Evolutionary conservation across 2,329 filamentous ascomycete species (phyloP), one percentile per base, ranked within the genome.

Genomic region (Harringtonia lauricola): DNA sequence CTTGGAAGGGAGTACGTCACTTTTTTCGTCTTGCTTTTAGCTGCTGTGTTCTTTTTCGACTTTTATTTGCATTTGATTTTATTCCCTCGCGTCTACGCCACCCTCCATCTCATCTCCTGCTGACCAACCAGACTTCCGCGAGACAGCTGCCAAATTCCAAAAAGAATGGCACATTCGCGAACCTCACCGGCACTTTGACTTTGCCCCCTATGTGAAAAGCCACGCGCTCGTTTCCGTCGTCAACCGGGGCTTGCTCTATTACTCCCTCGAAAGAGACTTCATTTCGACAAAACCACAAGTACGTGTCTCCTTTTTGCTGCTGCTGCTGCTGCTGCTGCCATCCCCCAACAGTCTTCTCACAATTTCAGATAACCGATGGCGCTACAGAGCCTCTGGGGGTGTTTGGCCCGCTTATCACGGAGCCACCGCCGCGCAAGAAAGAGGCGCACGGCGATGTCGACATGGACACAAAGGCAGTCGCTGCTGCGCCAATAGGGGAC

Each of bases 141-240:
- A 81, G 60, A 79, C 78, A 36, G 78, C 78, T 43, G 72, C 75
- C 63, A 79, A 79, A 58, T 74, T 82, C 53, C 76, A 81, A 56
- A 80, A 81, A 59, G 77, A 82, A 64, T 82, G 78, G 78, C 71
- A 77, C 61, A 65, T 79, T 51, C 65, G 70, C 55, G 68, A 75
- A 60, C 78, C 78, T 54, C 75, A 81, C 58, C 70, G 71, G 55
- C 66, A 79, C 48, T 74, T 82, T 49, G 66, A 72, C 48, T 82
- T 81, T 61, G 78, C 78, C 58, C 72, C 70, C 55, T 71, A 81
- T 62, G 76, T 82, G 60, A 72, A 78, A 60, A 73, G 70, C 54
- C 76, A 80, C 63, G 76, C 77, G 52, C 66, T 82, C 56, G 74
- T 82, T 46, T 71, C 70, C 47, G 65, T 79, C 50, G 62, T 82